Base-by-base conservation (phyloP, 2,329 filamentous ascomycete species). In the Zasmidium cellare region DNA sequence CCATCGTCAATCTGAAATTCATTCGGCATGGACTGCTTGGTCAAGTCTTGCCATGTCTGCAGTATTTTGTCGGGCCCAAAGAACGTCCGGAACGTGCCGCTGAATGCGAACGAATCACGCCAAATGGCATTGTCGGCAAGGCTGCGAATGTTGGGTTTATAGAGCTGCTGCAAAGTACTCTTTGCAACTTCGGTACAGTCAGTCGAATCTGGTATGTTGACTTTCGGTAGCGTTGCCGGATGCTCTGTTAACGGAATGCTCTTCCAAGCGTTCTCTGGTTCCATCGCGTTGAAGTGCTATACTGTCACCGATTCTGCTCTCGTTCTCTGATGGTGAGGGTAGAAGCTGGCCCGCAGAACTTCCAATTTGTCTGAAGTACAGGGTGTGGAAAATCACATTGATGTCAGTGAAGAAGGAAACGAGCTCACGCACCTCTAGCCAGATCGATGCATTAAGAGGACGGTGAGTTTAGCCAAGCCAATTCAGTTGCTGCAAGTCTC, bases 71-170 rank as follows among this genome's bases (percentile, higher is more conserved):
- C 63, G 46, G 70, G 67, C 16, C 78, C 76, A 62, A 80, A 78
- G 20, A 82, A 65, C 0, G 84, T 86, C 35, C 76, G 81, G 28
- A 85, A 75, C 38, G 83, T 78, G 79, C 83, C 85, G 0, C 80
- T 79, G 16, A 85, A 64, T 5, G 75, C 79, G 2, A 86, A 76
- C 56, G 84, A 81, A 65, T 87, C 84, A 25, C 83, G 76, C 82
- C 82, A 86, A n/a, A 69, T 58, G 2, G 60, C 59, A 52, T 63
- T 63, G 18, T 56, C 49, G n/a, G 53, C 41, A 25, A 64, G 28
- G 38, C 46, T 19, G n/a, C 11, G 25, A 7, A 5, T n/a, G 9
- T 52, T 3, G 46, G 28, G 11, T 14, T 23, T 18, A 55, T 19
- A 28, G 56, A 38, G 3, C 16, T 9, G 7, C 35, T 16, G 35